Percentiles rank a stretch among this genome's conserved stretches.
Evolutionary conservation across 805 yeast species (phyloP).

Genomic region (Kuraishia cidri): DNA sequence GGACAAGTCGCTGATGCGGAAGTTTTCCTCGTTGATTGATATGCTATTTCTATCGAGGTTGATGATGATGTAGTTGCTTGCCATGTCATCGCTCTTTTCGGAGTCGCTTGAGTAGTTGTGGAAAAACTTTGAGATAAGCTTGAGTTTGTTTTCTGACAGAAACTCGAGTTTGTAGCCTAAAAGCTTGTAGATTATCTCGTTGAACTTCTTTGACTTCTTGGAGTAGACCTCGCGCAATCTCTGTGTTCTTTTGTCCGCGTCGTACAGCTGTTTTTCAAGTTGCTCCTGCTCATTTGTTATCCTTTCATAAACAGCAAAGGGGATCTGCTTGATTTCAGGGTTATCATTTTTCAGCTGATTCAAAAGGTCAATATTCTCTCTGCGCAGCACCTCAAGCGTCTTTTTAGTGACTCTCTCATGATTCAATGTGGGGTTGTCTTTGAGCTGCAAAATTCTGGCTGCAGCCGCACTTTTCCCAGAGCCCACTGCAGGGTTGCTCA

Average conservation of each 20-base stretch:
- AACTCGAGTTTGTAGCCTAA: constrained; percentile 73
- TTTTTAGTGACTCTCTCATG: constrained; percentile 54
- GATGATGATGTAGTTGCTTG: constrained; percentile 1
- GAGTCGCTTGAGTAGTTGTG: constrained; percentile 10
- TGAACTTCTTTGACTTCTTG: constrained; percentile 61
- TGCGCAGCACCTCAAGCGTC: constrained; percentile 37
- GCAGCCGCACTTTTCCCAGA: constrained; percentile 16
- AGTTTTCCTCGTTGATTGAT: constrained; percentile 52
- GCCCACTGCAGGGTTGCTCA: background rate
- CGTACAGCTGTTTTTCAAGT: constrained; percentile 36
- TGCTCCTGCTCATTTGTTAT: constrained; percentile 42
- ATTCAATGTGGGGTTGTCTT: constrained; percentile 53
- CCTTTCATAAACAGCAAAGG: constrained; percentile 56
- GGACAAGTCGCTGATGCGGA: background rate
- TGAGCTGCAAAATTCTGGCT: constrained; percentile 48
- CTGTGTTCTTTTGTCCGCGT: constrained; percentile 38
- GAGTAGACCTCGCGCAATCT: constrained; percentile 52
- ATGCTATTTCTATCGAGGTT: constrained; percentile 38
- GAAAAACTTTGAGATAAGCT: constrained; percentile 39
- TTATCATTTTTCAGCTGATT: constrained; percentile 12
- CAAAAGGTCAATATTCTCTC: constrained; percentile 52
- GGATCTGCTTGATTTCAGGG: constrained; percentile 28
- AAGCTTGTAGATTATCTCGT: constrained; percentile 55
- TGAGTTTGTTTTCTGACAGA: constrained; percentile 42
- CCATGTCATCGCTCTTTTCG: constrained; percentile 7